These are phyloP conservation scores for Penicillium coffeae DNA, from an alignment of 495 filamentous ascomycete species.

Conservation along the genomic window DNA sequence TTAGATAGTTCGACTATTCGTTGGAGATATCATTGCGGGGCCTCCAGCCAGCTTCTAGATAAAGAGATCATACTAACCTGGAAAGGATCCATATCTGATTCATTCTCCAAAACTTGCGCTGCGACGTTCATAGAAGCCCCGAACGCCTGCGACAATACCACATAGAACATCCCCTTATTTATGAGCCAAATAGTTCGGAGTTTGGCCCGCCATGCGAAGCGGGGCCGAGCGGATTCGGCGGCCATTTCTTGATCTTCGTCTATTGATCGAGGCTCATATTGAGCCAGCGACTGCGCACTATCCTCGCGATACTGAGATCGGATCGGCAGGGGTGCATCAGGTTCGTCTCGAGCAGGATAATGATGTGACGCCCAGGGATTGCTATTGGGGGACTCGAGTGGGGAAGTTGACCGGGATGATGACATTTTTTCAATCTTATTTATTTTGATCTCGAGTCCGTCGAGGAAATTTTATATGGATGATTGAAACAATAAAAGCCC, in stretches of 20 bases:
- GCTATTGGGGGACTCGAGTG: background rate
- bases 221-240: constrained; percentile 8
- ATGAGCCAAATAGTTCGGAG: constrained; percentile 38
- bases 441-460: too few species aligned
- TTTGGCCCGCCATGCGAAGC: constrained; percentile 25
- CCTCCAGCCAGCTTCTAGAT: too few species aligned
- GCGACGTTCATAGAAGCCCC: constrained; percentile 85
- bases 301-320: constrained; percentile 11
- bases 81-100: constrained; percentile 75
- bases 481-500: background rate
- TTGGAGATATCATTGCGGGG: too few species aligned
- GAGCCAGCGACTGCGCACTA: constrained; percentile 6
- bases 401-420: background rate
- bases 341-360: background rate
- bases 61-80: constrained; percentile 52
- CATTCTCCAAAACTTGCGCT: constrained; percentile 71
- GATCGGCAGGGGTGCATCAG: constrained; percentile 22
- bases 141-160: constrained; percentile 77
- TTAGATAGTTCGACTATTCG: background rate
- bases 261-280: constrained; percentile 21
- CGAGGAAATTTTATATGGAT: too few species aligned
- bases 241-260: constrained; percentile 8
- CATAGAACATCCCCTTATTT: constrained; percentile 71
- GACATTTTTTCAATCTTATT: too few species aligned
- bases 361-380: background rate